Conservation (phyloP, 2,329 filamentous ascomycete genomes). For the Diaporthe citrichinensis region DNA sequence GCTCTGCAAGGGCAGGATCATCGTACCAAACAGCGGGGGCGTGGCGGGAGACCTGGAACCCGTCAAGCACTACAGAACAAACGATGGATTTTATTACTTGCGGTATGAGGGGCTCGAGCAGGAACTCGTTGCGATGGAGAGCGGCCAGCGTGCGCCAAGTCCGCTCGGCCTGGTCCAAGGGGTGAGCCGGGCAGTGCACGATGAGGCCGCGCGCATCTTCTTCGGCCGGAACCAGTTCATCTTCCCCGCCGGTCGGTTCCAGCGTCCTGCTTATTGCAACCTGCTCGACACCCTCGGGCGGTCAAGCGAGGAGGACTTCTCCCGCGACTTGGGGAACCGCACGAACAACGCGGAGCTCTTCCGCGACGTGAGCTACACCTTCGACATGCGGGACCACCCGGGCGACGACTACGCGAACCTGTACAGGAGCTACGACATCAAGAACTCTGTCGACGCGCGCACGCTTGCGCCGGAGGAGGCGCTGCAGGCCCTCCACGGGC, state of each 20-base stretch:
- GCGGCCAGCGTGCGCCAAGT: not conserved
- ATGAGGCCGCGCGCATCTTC: conserved; percentile 25
- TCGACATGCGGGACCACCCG: conserved; percentile 36
- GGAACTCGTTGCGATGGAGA: not conserved
- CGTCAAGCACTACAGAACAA: not conserved
- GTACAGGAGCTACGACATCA: not conserved
- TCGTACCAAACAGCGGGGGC: conserved; percentile 11
- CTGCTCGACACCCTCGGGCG: not conserved
- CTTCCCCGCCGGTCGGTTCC: not conserved
- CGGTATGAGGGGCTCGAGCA: conserved; percentile 5
- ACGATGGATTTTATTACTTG: not conserved
- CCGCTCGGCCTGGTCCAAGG: conserved; percentile 30
- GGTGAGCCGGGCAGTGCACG: conserved; percentile 21
- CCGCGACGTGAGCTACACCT: conserved; percentile 37
- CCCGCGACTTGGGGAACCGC: not conserved
- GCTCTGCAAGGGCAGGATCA: conserved; percentile 14
- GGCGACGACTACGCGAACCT: conserved; percentile 7
- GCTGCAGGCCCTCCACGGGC: conserved; percentile 17
- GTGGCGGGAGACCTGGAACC: too few relatives aligned
- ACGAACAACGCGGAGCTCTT: conserved; percentile 9
- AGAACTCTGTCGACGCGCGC: not conserved
- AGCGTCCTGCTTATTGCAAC: not conserved
- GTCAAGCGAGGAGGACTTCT: not conserved
- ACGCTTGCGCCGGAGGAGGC: not conserved
- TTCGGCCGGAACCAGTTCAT: conserved; percentile 31